Base-by-base conservation (phyloP, 768 basidiomycete genomes). In the Russula compacta region DNA sequence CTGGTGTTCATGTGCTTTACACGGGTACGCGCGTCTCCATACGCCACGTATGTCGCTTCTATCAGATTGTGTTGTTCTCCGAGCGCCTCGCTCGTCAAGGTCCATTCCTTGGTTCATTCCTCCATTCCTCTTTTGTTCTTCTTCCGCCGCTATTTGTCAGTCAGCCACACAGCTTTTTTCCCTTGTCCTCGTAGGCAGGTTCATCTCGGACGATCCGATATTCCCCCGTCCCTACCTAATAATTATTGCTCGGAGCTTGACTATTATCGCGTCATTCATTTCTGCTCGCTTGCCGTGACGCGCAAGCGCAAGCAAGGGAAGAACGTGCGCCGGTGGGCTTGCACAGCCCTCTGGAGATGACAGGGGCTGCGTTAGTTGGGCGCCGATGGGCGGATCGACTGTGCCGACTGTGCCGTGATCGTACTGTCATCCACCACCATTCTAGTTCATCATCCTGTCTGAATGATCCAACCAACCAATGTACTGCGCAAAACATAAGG, bases 301-400 rank as follows among this genome's bases (percentile, higher is more conserved):
- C 42, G 50, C 58, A 53, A 40, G 24, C 39, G 9, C 24, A 29
- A 29, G 24, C 3, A 29, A 29, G 24, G 24, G 24, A 29, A 29
- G 24, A 29, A 29, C 24, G 24, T 29, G 24, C 24, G 24, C 24
- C 24, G 24, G 24, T 29, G 24, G 32, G 36, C 19, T 52, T 59
- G 60, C 42, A 52, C 43, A 51, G 49, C 48, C 54, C 24, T 29
- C 10, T 8, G 24, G 42, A 33, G 44, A 58, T 53, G 56, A 53
- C 52, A 63, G 61, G 60, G 61, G 61, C 21, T 63, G 57, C 57
- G 61, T 39, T 58, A 53, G 47, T 43, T 53, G 56, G 56, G 61
- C 61, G 61, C 47, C 61, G 61, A 63, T 63, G 61, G 61, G 61
- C 61, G 61, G 61, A 62, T 62, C 61, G 61, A 53, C 61, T 32